A percentile compares a stretch with the other conserved stretches of the same genome.
These are phyloP conservation scores for Scytalidium sp. DNA, from an alignment of 2,329 filamentous ascomycete genomes.

Conservation along the genomic window DNA sequence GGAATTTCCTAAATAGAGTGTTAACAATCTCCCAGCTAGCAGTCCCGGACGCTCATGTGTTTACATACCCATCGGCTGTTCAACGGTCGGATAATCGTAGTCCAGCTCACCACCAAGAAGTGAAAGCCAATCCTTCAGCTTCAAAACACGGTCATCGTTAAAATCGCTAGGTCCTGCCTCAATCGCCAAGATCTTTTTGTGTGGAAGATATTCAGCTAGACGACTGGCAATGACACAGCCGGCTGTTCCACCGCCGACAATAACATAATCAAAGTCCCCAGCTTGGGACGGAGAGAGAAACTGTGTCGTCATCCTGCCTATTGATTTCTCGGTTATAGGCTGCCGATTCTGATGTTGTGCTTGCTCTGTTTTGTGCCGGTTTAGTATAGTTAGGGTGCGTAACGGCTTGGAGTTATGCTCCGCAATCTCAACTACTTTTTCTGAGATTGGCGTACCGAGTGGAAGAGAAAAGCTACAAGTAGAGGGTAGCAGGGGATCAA, in stretches of 20 bases:
- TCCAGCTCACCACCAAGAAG: constrained; percentile 85
- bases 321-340: neutral
- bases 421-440: too few relatives aligned
- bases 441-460: too few relatives aligned
- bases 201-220: constrained; percentile 71
- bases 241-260: constrained; percentile 48
- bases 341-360: neutral
- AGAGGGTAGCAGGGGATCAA: neutral
- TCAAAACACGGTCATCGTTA: constrained; percentile 81
- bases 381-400: too few relatives aligned
- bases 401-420: too few relatives aligned
- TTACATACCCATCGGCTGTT: constrained; percentile 86
- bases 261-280: constrained; percentile 42
- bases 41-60: constrained; percentile 58
- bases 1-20: constrained; percentile 66
- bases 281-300: constrained; percentile 24
- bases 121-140: constrained; percentile 82
- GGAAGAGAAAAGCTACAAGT: neutral
- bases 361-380: too few relatives aligned
- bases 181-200: constrained; percentile 78
- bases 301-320: constrained; percentile 25
- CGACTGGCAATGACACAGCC: constrained; percentile 45
- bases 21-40: constrained; percentile 10
- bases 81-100: constrained; percentile 82
- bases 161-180: constrained; percentile 89